Evolutionary conservation across 2,329 filamentous ascomycete species (phyloP), one percentile per base, ranked within the genome.

Genomic region (Pezicula neosporulosa): DNA sequence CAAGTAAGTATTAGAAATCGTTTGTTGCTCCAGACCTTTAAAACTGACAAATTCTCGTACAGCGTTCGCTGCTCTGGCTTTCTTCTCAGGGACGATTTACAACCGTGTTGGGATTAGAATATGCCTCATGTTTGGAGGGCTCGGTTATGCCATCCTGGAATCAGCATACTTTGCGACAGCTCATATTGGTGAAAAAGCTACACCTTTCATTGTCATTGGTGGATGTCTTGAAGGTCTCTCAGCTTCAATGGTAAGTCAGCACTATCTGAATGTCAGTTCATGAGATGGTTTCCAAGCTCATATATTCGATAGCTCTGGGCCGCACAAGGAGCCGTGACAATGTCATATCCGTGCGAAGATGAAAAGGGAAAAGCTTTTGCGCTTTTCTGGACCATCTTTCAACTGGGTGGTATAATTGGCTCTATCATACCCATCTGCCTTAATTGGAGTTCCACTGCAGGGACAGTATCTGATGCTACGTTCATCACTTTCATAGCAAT

Each of bases 341-440:
- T 95, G 85, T 82, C 87, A 45, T 96, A 95, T 68, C 90, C 90
- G 2, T 76, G 80, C 13, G 90, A 96, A 70, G 69, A 82, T 28
- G 81, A 82, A 57, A 95, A 95, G 77, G 90, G 90, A 39, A 85
- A 85, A 53, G 95, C 90, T 68, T 94, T 96, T 66, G 87, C 87
- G 52, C 85, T 83, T 73, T 95, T 95, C 72, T 96, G 90, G 90
- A 84, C 91, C 69, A 93, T 96, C 64, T 96, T 95, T 78, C 95
- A 96, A 70, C 69, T 90, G 48, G 90, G 90, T 60, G 89, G 84
- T 62, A 90, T 95, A 54, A 90, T 96, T 67, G 90, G 90, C 56
- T 83, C 86, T 62, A 58, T 60, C 51, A 62, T 65, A 42, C 56
- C 63, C 12, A 55, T 63, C 10, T 60, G 56, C 19, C 19, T 46